Base-by-base conservation (phyloP, 2,329 filamentous ascomycete genomes). In the Emmonsiellopsis sp. region DNA sequence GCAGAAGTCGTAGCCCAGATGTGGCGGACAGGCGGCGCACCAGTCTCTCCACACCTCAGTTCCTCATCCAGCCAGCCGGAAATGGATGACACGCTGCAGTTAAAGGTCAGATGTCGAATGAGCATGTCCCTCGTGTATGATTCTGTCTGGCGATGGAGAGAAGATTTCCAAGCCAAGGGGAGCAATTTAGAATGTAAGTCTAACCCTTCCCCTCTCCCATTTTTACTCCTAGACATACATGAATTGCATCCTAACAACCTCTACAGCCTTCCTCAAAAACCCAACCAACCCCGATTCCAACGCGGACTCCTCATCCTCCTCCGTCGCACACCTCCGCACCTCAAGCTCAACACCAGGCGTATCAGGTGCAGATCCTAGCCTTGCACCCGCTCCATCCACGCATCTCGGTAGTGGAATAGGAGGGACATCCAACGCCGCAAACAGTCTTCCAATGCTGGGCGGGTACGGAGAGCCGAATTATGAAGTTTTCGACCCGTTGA, bases 401-500 rank as follows among this genome's bases (percentile, higher is more conserved):
- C 57, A 69, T 16, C 62, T 63, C 16, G 66, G 55, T 15, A 59
- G 73, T 43, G 63, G 64, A 40, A 2, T 37, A 4, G 31, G 51
- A 8, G 31, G 16, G 30, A 43, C 56, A 37, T 53, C 54, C 13
- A 42, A 52, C 5, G n/a, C 59, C 38, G 55, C 66, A 20, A 59
- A 51, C 9, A 63, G 58, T 40, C 59, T 59, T 5, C 61, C 59
- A 5, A 57, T 72, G 3, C 67, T 69, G 1, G 72, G 69, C 37
- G 58, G 78, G 60, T 85, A 87, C 58, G 78, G 80, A 59, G 80
- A 87, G 53, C 80, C 82, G 8, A 86, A 83, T 62, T 90, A 90
- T 68, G 88, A 95, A 67, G 89, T 94, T 57, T 95, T 95, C 65
- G 90, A 95, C 70, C 89, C 91, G 1, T 79, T 95, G 63, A 89